These are phyloP conservation scores for Euphorbia peplus DNA, from an alignment of 345 rosid genomes.

Conservation along the genomic window DNA sequence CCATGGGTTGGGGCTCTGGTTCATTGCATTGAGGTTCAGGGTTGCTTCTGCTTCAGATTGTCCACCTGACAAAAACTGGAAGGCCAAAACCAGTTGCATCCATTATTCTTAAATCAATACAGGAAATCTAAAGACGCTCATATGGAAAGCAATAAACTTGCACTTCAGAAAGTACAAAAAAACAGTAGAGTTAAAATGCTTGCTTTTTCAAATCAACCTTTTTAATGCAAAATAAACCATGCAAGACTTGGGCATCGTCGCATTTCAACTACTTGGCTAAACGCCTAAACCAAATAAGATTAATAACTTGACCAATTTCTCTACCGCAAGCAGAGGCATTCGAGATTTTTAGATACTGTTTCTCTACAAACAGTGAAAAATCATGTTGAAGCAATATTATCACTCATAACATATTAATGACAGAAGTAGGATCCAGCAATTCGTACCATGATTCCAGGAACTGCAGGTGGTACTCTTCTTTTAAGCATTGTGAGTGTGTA, in stretches of 20 bases:
- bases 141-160: neutral
- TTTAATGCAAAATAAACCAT: neutral
- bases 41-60: conserved; percentile 96
- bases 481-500: conserved; percentile 86
- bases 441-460: conserved; percentile 91
- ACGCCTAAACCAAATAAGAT: neutral
- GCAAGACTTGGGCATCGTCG: neutral
- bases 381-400: neutral
- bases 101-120: neutral
- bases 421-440: conserved; percentile 8
- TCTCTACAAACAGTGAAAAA: neutral
- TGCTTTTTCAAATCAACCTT: conserved; percentile 5
- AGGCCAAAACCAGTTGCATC: conserved; percentile 2
- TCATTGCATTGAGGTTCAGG: conserved; percentile 89
- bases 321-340: neutral
- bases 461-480: conserved; percentile 96
- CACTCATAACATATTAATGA: conserved; percentile 4
- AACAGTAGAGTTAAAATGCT: neutral
- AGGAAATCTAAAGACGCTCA: neutral
- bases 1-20: conserved; percentile 98
- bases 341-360: neutral
- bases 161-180: neutral
- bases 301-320: neutral
- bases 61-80: conserved; percentile 94
- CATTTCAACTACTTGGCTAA: neutral